Evolutionary conservation across 1,139 yeast genomes (phyloP).

Genomic region (Saccharomyces pastorianus): DNA sequence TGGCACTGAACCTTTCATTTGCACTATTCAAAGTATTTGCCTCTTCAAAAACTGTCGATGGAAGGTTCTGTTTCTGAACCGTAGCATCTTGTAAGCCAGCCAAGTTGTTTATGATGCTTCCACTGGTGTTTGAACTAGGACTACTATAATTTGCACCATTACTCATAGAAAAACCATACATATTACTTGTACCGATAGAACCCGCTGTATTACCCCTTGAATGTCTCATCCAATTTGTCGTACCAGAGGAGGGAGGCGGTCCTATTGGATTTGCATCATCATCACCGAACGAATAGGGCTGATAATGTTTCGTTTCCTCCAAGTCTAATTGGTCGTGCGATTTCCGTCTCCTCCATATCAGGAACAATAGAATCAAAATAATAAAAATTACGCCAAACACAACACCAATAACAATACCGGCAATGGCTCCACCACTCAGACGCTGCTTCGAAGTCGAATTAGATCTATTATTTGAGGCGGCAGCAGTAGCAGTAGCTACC

Average conservation of each 20-base stretch:
- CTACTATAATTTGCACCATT: conserved; percentile 2
- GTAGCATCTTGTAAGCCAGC: background rate
- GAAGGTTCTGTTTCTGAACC: conserved; percentile 6
- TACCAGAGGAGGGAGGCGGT: conserved; percentile 11
- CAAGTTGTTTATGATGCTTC: conserved; percentile 1
- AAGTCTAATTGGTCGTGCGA: conserved; percentile 13
- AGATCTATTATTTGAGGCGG: background rate
- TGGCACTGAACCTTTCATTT: conserved; percentile 49
- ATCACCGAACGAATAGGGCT: conserved; percentile 32
- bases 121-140: conserved; percentile 6
- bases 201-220: conserved; percentile 13
- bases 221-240: conserved; percentile 14
- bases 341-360: conserved; percentile 35
- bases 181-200: background rate
- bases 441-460: conserved; percentile 6
- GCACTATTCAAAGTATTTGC: conserved; percentile 25
- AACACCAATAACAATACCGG: conserved; percentile 63
- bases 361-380: conserved; percentile 32
- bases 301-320: conserved; percentile 30
- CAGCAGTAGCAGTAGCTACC: conserved; percentile 9
- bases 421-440: conserved; percentile 57
- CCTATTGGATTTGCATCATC: conserved; percentile 23
- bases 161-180: background rate
- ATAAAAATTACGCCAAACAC: conserved; percentile 42
- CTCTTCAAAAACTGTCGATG: conserved; percentile 20